Conservation (phyloP, 495 filamentous ascomycete genomes). For the Polyplosphaeria fusca region DNA sequence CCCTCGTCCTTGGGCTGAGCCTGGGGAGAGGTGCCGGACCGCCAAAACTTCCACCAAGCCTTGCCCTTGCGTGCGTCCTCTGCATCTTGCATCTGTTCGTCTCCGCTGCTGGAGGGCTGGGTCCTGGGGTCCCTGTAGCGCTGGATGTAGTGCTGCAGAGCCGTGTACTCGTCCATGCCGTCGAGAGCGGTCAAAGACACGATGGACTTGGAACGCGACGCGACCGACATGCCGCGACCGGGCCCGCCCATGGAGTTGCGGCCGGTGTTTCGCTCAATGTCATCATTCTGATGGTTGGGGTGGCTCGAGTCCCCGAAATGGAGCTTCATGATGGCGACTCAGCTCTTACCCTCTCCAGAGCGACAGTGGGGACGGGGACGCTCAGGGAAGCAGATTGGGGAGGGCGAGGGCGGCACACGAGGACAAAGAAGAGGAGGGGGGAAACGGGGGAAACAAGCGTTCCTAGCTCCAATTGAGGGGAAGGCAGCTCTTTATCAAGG, state of each 20-base stretch:
- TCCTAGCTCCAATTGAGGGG: not conserved
- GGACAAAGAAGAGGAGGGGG: not conserved
- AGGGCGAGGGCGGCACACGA: not conserved
- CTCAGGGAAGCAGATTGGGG: not conserved
- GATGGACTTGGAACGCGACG: conserved; percentile 11
- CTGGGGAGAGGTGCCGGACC: conserved; percentile 23
- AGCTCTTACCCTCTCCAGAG: not conserved
- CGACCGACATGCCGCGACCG: conserved; percentile 1
- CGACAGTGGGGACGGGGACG: not conserved
- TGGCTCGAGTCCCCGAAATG: not conserved
- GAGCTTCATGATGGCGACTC: not conserved
- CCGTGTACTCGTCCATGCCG: conserved; percentile 40
- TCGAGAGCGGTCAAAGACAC: conserved; percentile 10
- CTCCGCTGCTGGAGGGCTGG: conserved; percentile 15
- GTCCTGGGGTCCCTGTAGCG: conserved; percentile 42
- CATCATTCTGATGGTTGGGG: conserved; percentile 2
- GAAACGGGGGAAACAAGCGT: not conserved
- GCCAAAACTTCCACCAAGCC: conserved; percentile 54
- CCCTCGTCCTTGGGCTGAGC: conserved; percentile 4
- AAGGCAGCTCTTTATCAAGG: not conserved
- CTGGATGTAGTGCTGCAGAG: conserved; percentile 41
- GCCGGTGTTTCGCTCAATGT: conserved; percentile 3
- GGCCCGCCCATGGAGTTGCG: not conserved
- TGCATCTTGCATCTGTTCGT: conserved; percentile 16
- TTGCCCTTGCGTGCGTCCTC: conserved; percentile 33